Evolutionary conservation across 768 basidiomycete genomes (phyloP).

Genomic region (Coprinellus aureogranulatus): DNA sequence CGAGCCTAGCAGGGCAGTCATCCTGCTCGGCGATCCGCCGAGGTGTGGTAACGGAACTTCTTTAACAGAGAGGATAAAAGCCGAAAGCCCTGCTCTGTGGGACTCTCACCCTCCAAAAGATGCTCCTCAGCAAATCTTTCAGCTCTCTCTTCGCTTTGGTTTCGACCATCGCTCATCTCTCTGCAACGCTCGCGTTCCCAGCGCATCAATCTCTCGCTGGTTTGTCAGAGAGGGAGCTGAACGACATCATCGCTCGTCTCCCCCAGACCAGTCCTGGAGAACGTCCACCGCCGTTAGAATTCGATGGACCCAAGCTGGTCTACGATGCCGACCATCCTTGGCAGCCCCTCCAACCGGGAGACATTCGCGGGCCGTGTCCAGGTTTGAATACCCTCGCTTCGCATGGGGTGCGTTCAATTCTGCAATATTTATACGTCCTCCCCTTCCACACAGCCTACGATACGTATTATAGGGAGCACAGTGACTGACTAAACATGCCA

Average conservation of each 20-base stretch:
- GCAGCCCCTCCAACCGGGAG: constrained; percentile 6
- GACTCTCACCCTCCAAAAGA: not conserved
- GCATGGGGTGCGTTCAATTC: constrained; percentile 13
- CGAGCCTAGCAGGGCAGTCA: too few relatives aligned
- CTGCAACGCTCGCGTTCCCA: constrained; percentile 8
- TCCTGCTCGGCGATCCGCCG: too few relatives aligned
- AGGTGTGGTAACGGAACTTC: too few relatives aligned
- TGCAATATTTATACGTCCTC: too few relatives aligned
- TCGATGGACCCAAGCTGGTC: constrained; percentile 17
- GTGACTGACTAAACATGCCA: too few relatives aligned
- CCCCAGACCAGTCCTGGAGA: not conserved
- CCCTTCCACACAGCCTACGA: too few relatives aligned
- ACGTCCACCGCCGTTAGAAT: constrained; percentile 6
- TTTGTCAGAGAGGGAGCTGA: constrained; percentile 7
- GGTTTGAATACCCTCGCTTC: constrained; percentile 18
- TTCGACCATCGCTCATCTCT: not conserved
- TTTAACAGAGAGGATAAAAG: too few relatives aligned
- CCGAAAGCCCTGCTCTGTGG: too few relatives aligned
- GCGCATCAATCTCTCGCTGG: constrained; percentile 12
- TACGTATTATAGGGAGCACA: too few relatives aligned
- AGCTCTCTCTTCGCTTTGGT: not conserved
- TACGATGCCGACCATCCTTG: constrained; percentile 18
- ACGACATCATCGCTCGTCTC: constrained; percentile 7
- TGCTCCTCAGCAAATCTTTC: not conserved
- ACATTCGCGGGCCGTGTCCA: constrained; percentile 19